Base-by-base conservation (phyloP, 2,329 filamentous ascomycete species). In the Aspergillus sojae region DNA sequence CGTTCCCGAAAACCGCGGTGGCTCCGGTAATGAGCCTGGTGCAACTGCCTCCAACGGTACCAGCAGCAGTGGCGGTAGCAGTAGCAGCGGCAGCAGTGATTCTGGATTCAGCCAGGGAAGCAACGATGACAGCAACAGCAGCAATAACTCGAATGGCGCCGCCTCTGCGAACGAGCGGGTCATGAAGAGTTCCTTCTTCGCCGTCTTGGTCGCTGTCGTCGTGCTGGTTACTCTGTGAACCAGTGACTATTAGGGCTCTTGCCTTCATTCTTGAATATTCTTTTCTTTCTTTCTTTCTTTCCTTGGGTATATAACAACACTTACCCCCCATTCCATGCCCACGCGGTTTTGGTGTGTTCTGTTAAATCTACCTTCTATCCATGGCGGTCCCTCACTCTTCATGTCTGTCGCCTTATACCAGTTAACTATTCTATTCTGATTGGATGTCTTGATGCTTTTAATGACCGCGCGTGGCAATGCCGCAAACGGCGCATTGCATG, bases 201-300 rank as follows among this genome's bases (percentile, higher is more conserved):
- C 81, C 26, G 81, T 80, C 19, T 67, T 83, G 61, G 78, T 83
- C 48, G 81, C 80, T 23, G 71, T 83, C 28, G 76, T 82, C 53
- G 81, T 77, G 58, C 69, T 82, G 67, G 77, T 83, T 65, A 74
- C 78, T 57, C 68, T 83, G 72, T 83, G 74, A 78, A 72, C 21
- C 53, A 48, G 11, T 28, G 48, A 57, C n/a, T 63, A 58, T 53
- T 62, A 63, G 63, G 48, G 41, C 48, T 46, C 58, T 56, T 54
- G 46, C 46, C 57, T 28, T 21, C 34, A 52, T 66, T 67, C 66
- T 66, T 70, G 61, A 58, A 71, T 70, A 71, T 70, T 65, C 62
- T 71, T 69, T 61, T 68, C 58, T 62, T 45, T 54, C 55, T 57
- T 50, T n/a, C n/a, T n/a, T n/a, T 34, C 53, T 57, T 59, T 59